Percentiles rank a stretch among this genome's conserved stretches.
Conservation (phyloP, 306 rosid genomes). For the Astragalus glycyphyllos region DNA sequence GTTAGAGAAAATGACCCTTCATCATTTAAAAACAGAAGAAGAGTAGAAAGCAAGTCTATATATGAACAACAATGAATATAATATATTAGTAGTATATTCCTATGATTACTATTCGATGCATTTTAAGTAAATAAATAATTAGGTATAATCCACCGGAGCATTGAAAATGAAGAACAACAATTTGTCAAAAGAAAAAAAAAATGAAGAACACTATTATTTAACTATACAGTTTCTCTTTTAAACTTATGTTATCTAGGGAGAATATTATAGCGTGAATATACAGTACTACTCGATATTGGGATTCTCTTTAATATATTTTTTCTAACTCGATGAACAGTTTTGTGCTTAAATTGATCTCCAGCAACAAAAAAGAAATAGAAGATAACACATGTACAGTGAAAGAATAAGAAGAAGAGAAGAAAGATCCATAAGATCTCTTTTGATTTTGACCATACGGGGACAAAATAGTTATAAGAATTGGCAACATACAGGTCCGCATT, state of each 20-base stretch:
- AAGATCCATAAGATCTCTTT: constrained; percentile 1
- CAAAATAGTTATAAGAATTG: not conserved
- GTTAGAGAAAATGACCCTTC: constrained; percentile 8
- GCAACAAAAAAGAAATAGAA: not conserved
- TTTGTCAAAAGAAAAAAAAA: not conserved
- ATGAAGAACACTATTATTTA: not conserved
- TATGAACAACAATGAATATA: not conserved
- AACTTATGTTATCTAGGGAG: not conserved
- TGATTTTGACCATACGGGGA: not conserved
- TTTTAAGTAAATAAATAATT: not conserved
- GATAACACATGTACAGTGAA: not conserved
- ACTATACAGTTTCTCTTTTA: not conserved
- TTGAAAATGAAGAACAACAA: not conserved
- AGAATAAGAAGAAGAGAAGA: too few relatives aligned
- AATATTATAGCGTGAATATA: not conserved
- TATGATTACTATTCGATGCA: not conserved
- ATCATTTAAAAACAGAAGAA: constrained; percentile 12
- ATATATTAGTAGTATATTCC: not conserved
- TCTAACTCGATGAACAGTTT: not conserved
- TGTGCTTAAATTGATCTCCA: constrained; percentile 5
- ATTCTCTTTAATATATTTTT: not conserved
- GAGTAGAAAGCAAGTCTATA: not conserved
- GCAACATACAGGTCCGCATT: not conserved
- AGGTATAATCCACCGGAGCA: not conserved
- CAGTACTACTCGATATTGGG: not conserved